These are phyloP conservation scores for Hypoxylon fragiforme DNA, from an alignment of 495 filamentous ascomycete genomes.

Conservation along the genomic window DNA sequence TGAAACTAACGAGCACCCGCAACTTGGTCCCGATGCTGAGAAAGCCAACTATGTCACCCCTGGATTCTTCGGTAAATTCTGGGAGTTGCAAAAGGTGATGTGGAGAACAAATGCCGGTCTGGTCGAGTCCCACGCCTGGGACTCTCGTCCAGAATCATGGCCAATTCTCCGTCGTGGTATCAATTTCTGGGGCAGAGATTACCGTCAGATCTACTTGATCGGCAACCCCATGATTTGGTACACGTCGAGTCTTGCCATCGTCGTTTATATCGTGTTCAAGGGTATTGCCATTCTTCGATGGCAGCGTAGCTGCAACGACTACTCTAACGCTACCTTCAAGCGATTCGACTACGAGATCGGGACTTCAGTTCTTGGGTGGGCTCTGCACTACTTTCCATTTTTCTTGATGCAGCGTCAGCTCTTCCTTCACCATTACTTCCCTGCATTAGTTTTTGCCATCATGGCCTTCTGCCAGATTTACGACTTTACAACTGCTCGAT, in stretches of 20 bases:
- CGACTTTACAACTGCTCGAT: constrained; percentile 77
- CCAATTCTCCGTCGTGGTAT: constrained; percentile 91
- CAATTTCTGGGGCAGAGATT: constrained; percentile 97
- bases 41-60: constrained; percentile 95
- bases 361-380: constrained; percentile 87
- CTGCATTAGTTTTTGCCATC: constrained; percentile 92
- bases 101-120: constrained; percentile 97
- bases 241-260: constrained; percentile 80
- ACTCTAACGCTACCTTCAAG: constrained; percentile 78
- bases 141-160: constrained; percentile 93
- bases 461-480: constrained; percentile 84
- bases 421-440: constrained; percentile 97
- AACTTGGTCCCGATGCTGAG: constrained; percentile 72
- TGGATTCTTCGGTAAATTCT: constrained; percentile 97
- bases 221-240: constrained; percentile 97
- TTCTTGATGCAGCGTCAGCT: constrained; percentile 97
- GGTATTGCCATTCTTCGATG: constrained; percentile 85
- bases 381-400: constrained; percentile 96
- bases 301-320: constrained; percentile 91
- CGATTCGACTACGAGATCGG: constrained; percentile 98
- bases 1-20: constrained; percentile 83
- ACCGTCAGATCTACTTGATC: constrained; percentile 94
- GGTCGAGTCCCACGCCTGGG: constrained; percentile 96
- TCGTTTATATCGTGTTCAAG: constrained; percentile 80
- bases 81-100: constrained; percentile 99